These are phyloP conservation scores for Aspergillus transmontanensis DNA, from an alignment of 2,329 filamentous ascomycete genomes.

Conservation along the genomic window DNA sequence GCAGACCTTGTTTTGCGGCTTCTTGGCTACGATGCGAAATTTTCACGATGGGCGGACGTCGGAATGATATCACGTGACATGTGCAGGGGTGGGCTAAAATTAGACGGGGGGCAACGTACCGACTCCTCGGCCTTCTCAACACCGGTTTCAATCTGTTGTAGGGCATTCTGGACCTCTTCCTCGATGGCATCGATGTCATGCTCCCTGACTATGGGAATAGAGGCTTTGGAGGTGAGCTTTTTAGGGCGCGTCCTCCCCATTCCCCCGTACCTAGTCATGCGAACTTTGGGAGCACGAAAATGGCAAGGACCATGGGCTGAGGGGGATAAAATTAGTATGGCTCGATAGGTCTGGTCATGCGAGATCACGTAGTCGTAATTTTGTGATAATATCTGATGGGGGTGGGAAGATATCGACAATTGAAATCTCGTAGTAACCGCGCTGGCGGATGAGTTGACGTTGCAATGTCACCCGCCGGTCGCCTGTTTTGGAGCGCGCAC, in stretches of 20 bases:
- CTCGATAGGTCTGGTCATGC: conserved; percentile 62
- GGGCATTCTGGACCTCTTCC: conserved; percentile 78
- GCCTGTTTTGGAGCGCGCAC: conserved; percentile 46
- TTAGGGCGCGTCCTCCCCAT: conserved; percentile 53
- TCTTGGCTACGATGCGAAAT: conserved; percentile 28
- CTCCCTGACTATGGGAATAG: conserved; percentile 83
- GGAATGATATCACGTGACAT: conserved; percentile 43
- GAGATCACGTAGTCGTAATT: conserved; percentile 55
- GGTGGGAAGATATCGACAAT: conserved; percentile 47
- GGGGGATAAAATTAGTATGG: conserved; percentile 66
- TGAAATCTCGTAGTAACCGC: conserved; percentile 35
- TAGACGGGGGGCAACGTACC: conserved; percentile 64
- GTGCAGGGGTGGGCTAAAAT: conserved; percentile 36
- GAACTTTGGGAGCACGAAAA: conserved; percentile 43
- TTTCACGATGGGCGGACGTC: conserved; percentile 33
- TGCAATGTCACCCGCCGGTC: conserved; percentile 42
- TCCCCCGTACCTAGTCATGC: conserved; percentile 49
- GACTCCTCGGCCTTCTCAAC: conserved; percentile 97
- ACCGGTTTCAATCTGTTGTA: conserved; percentile 85
- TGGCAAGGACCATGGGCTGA: conserved; percentile 46
- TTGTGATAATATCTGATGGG: conserved; percentile 57
- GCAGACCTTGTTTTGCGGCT: conserved; percentile 18
- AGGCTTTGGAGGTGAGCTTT: conserved; percentile 90
- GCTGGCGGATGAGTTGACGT: conserved; percentile 48
- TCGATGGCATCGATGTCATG: conserved; percentile 89